Percentiles rank a stretch among this genome's conserved stretches.
Conservation (phyloP, 495 filamentous ascomycete species). For the Daldinia decipiens region DNA sequence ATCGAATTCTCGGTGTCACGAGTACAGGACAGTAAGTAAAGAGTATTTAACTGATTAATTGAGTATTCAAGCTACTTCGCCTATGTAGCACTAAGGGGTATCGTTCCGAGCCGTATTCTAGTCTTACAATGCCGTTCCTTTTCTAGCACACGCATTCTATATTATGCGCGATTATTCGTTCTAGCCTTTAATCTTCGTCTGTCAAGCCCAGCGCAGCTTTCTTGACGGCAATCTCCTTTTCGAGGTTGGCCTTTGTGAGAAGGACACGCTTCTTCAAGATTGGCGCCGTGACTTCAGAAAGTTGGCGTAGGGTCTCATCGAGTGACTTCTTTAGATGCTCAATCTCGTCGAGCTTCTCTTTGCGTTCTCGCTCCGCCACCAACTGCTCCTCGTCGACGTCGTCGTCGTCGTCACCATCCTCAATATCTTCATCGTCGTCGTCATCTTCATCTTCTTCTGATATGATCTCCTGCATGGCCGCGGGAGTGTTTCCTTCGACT, state of each 20-base stretch:
- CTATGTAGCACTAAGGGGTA: conserved; percentile 16
- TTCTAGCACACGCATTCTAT: background rate
- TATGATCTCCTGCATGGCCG: conserved; percentile 47
- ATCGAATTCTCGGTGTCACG: background rate
- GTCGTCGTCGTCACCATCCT: conserved; percentile 60
- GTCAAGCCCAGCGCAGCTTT: conserved; percentile 60
- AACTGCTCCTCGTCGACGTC: conserved; percentile 60
- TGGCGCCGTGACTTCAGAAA: conserved; percentile 51
- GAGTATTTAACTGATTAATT: background rate
- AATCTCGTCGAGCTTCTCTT: conserved; percentile 65
- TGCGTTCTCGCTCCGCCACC: conserved; percentile 47
- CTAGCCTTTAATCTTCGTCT: conserved; percentile 51
- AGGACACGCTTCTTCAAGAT: conserved; percentile 63
- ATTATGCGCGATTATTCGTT: background rate
- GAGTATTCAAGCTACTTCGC: conserved; percentile 9
- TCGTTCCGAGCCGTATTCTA: conserved; percentile 8
- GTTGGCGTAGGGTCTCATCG: conserved; percentile 50
- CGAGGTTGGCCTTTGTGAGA: conserved; percentile 56
- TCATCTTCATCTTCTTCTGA: conserved; percentile 62
- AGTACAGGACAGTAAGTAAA: background rate
- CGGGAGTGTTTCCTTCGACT: conserved; percentile 46
- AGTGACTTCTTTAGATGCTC: conserved; percentile 61
- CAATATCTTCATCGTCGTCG: conserved; percentile 56
- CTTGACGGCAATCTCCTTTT: conserved; percentile 69
- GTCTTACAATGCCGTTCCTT: conserved; percentile 5